phyloP scores from a whole-genome alignment of 164 flowering plant species.

The Nymphaea colorata region DNA sequence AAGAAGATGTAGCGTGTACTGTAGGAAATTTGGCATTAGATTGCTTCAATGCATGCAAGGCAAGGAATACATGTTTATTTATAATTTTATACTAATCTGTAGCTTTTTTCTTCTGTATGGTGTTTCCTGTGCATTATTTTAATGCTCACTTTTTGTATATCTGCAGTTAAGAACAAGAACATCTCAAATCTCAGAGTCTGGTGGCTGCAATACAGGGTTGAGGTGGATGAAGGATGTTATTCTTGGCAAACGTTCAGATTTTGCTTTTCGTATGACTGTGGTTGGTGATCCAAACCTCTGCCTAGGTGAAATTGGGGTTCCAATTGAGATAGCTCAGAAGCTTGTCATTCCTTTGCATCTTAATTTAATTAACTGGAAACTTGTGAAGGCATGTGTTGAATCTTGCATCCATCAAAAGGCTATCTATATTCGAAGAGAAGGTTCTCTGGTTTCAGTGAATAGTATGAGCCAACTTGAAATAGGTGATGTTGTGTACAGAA shows the following conservation, averaged over 20 bases:
- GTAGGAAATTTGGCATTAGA: conserved; percentile 15
- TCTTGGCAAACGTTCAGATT: conserved; percentile 65
- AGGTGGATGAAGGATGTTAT: conserved; percentile 73
- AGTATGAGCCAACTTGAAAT: conserved; percentile 19
- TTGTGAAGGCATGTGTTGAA: conserved; percentile 20
- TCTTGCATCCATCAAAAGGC: conserved; percentile 39
- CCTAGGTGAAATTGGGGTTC: conserved; percentile 72
- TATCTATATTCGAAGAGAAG: conserved; percentile 37
- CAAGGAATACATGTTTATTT: conserved; percentile 14
- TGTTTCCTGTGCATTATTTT: conserved; percentile 2
- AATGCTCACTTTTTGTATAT: not conserved
- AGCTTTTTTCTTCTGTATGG: conserved; percentile 1
- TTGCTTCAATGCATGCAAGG: conserved; percentile 66
- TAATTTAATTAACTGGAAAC: conserved; percentile 46
- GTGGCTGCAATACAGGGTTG: conserved; percentile 30
- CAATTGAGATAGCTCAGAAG: conserved; percentile 50
- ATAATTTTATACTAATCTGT: not conserved
- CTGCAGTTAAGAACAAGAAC: conserved; percentile 45
- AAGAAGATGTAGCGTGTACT: not conserved
- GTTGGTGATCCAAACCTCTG: conserved; percentile 81
- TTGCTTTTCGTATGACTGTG: conserved; percentile 75
- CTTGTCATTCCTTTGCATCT: conserved; percentile 48
- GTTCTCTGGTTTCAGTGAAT: conserved; percentile 16
- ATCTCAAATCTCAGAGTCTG: conserved; percentile 11
- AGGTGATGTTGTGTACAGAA: conserved; percentile 53